phyloP scores from a whole-genome alignment of 2,329 filamentous ascomycete genomes.

The Fusarium sp. region DNA sequence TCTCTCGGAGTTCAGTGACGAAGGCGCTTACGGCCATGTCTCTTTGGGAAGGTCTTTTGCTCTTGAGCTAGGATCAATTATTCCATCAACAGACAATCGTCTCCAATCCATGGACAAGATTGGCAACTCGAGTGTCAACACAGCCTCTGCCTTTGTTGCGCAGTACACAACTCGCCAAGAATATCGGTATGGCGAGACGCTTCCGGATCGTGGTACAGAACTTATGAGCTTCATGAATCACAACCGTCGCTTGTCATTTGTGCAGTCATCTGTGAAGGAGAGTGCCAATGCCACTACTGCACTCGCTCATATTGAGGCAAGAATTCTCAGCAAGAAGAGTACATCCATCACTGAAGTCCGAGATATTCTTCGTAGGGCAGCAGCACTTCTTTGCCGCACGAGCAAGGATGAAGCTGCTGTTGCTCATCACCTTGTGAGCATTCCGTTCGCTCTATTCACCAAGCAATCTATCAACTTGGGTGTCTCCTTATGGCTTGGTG shows the following conservation, averaged over 20 bases:
- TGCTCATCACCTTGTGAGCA: conserved; percentile 86
- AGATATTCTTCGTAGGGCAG: conserved; percentile 84
- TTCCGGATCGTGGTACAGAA: conserved; percentile 74
- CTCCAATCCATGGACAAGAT: conserved; percentile 82
- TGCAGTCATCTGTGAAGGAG: conserved; percentile 62
- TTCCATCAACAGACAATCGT: conserved; percentile 87
- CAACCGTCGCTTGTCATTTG: conserved; percentile 62
- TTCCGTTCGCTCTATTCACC: conserved; percentile 92
- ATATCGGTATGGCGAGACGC: conserved; percentile 85
- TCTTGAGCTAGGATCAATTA: conserved; percentile 86
- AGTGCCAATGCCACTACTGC: conserved; percentile 70
- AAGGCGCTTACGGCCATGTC: conserved; percentile 89
- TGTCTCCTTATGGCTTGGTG: conserved; percentile 93
- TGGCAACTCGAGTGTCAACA: conserved; percentile 81
- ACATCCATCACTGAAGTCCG: conserved; percentile 80
- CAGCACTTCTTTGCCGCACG: conserved; percentile 84
- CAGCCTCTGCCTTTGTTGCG: conserved; percentile 93
- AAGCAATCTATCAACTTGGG: conserved; percentile 96
- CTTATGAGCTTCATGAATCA: conserved; percentile 70
- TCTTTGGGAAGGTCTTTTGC: conserved; percentile 94
- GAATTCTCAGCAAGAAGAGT: conserved; percentile 73
- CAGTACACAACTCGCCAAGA: conserved; percentile 98
- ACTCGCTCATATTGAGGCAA: conserved; percentile 77
- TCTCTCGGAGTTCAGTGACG: conserved; percentile 92
- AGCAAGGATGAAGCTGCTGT: conserved; percentile 80